A percentile compares a stretch with the other conserved stretches of the same genome.
phyloP scores from a whole-genome alignment of 2,329 filamentous ascomycete species.

The Mycosphaerelloides madeirae region DNA sequence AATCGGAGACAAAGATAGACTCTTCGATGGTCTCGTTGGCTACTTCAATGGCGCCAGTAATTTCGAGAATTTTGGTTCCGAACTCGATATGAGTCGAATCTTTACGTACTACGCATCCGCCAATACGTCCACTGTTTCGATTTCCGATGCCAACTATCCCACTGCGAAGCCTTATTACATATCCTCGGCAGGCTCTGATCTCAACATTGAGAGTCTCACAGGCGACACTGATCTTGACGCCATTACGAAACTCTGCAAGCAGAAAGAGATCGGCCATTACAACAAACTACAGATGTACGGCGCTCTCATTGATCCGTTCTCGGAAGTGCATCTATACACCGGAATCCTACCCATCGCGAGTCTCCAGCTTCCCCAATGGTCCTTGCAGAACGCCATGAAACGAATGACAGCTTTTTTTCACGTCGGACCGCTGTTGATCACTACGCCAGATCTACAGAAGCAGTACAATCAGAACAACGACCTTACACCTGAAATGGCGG shows the following conservation, averaged over 20 bases:
- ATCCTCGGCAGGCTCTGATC: background rate
- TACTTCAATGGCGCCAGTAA: conserved; percentile 1
- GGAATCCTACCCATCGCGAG: conserved; percentile 7
- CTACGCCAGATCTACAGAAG: too few species aligned
- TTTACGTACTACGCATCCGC: conserved; percentile 2
- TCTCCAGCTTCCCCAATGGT: conserved; percentile 7
- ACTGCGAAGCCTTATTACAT: conserved; percentile 1
- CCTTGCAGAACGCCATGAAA: conserved; percentile 5
- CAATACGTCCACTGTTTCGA: background rate
- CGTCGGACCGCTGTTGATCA: too few species aligned
- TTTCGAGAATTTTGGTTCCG: background rate
- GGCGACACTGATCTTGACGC: background rate
- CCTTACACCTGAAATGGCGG: too few species aligned
- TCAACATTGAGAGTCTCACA: background rate
- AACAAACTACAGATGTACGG: conserved; percentile 1
- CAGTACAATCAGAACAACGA: too few species aligned
- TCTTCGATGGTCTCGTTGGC: conserved; percentile 11
- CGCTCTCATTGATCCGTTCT: conserved; percentile 4
- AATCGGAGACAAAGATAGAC: conserved; percentile 7
- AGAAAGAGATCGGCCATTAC: background rate
- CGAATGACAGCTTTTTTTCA: conserved; percentile 9
- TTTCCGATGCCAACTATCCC: background rate
- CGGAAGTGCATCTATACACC: conserved; percentile 6
- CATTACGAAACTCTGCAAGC: background rate
- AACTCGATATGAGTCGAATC: background rate